Percentiles rank a stretch among this genome's conserved stretches.
Conservation (phyloP, 1,284 basidiomycete genomes). For the Trametes versicolor region DNA sequence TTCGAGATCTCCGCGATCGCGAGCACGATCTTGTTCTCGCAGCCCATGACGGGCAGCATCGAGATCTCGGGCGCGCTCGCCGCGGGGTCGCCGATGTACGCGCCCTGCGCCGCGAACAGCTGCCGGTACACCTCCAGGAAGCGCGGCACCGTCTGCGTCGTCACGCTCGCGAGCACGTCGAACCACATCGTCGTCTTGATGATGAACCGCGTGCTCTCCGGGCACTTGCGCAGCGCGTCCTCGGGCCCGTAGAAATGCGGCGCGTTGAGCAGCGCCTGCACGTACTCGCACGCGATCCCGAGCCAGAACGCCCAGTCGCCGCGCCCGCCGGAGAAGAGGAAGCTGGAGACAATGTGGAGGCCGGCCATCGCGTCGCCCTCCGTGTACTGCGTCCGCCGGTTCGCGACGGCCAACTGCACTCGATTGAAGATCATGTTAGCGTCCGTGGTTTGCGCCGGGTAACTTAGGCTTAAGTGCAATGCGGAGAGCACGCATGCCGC, state of each 20-base stretch:
- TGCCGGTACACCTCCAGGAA: constrained; percentile 66
- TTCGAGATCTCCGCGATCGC: constrained; percentile 77
- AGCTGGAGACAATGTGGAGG: constrained; percentile 75
- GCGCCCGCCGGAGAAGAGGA: constrained; percentile 77
- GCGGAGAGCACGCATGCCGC: constrained; percentile 68
- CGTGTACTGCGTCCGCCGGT: constrained; percentile 37
- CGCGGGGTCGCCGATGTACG: constrained; percentile 48
- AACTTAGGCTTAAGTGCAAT: constrained; percentile 53
- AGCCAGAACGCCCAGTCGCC: constrained; percentile 77
- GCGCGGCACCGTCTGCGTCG: constrained; percentile 63
- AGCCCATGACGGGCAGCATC: constrained; percentile 87
- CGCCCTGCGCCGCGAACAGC: constrained; percentile 61
- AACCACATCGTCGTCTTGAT: constrained; percentile 88
- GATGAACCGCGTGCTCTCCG: constrained; percentile 67
- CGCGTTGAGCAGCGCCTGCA: constrained; percentile 55
- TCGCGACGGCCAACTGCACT: constrained; percentile 46
- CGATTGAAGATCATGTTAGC: constrained; percentile 42
- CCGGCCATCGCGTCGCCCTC: constrained; percentile 81
- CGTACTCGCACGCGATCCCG: constrained; percentile 62
- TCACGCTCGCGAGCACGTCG: constrained; percentile 81
- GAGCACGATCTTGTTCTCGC: constrained; percentile 80
- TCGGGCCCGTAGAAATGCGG: constrained; percentile 49
- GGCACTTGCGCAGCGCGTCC: constrained; percentile 57
- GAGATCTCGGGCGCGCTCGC: constrained; percentile 51
- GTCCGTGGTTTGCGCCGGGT: constrained; percentile 32